These are phyloP conservation scores for Trichoderma oligosporum DNA, from an alignment of 2,329 filamentous ascomycete genomes.

Conservation along the genomic window DNA sequence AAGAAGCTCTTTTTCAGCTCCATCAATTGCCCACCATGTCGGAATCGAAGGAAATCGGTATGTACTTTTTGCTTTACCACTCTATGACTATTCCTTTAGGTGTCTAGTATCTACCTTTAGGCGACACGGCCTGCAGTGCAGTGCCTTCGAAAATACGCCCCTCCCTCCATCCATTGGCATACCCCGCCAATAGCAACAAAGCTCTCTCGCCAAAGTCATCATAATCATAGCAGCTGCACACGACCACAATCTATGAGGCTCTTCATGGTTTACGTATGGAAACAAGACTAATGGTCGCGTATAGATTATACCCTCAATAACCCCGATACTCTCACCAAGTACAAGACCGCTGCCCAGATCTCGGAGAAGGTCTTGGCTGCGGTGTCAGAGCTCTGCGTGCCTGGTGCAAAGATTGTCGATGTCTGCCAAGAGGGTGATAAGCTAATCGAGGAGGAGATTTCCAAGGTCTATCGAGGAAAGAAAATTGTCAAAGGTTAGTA, in stretches of 20 bases:
- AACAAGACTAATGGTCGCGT: slow-evolving; percentile 8
- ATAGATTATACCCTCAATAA: slow-evolving; percentile 86
- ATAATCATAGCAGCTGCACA: not conserved
- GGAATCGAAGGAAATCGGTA: slow-evolving; percentile 46
- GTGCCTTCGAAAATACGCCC: not conserved
- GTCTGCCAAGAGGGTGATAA: slow-evolving; percentile 96
- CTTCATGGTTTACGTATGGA: not conserved
- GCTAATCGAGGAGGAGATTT: slow-evolving; percentile 86
- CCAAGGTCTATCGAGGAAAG: slow-evolving; percentile 98
- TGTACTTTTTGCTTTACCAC: slow-evolving; percentile 23
- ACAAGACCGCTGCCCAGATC: slow-evolving; percentile 94
- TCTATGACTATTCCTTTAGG: too few relatives aligned
- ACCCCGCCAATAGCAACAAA: slow-evolving; percentile 13
- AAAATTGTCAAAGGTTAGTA: slow-evolving; percentile 80
- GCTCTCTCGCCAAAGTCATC: slow-evolving; percentile 2
- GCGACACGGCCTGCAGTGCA: not conserved
- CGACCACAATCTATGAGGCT: not conserved
- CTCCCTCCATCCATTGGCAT: not conserved
- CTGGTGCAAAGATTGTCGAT: slow-evolving; percentile 87
- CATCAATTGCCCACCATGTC: slow-evolving; percentile 38
- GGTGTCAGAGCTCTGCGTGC: slow-evolving; percentile 69
- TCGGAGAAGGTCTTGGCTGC: slow-evolving; percentile 92
- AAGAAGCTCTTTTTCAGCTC: slow-evolving; percentile 7
- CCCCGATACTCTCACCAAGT: slow-evolving; percentile 95
- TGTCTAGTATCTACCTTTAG: too few relatives aligned